Evolutionary conservation across 2,329 filamentous ascomycete genomes (phyloP).

Genomic region (Coniosporium tulheliwenetii): DNA sequence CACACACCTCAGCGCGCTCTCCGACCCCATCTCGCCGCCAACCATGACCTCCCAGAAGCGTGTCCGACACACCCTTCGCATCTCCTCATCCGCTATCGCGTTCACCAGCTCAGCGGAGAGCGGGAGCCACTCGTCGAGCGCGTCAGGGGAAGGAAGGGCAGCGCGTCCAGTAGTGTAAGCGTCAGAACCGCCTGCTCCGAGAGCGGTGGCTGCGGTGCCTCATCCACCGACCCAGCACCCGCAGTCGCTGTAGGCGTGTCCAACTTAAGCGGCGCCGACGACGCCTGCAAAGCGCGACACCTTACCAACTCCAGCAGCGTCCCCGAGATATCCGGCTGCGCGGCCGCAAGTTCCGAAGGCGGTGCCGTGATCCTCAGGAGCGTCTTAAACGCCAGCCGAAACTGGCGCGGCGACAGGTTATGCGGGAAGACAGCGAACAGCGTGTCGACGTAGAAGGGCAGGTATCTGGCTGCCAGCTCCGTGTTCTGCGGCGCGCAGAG

Average conservation of each 20-base stretch:
- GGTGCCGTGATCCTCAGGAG: conserved; percentile 69
- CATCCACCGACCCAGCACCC: conserved; percentile 7
- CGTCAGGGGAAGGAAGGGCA: conserved; percentile 53
- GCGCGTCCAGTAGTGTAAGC: conserved; percentile 62
- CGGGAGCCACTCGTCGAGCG: conserved; percentile 70
- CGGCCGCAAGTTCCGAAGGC: conserved; percentile 57
- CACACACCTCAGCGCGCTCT: conserved; percentile 62
- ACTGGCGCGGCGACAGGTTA: conserved; percentile 69
- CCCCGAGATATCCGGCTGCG: conserved; percentile 64
- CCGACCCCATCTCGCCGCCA: conserved; percentile 76
- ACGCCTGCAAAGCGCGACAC: conserved; percentile 37
- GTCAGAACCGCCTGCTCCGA: conserved; percentile 69
- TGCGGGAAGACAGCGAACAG: conserved; percentile 66
- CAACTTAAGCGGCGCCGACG: conserved; percentile 22
- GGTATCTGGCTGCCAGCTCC: conserved; percentile 50
- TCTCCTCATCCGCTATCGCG: conserved; percentile 41
- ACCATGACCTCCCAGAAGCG: conserved; percentile 69
- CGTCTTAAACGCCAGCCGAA: conserved; percentile 76
- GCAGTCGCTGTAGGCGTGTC: neutral
- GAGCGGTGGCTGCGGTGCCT: conserved; percentile 18
- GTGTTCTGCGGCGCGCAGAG: conserved; percentile 69
- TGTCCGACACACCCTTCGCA: conserved; percentile 50
- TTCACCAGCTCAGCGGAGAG: conserved; percentile 54
- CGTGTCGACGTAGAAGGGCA: conserved; percentile 72
- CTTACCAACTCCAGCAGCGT: conserved; percentile 65